phyloP scores from a whole-genome alignment of 2,329 filamentous ascomycete genomes.

The Curvularia sp. region DNA sequence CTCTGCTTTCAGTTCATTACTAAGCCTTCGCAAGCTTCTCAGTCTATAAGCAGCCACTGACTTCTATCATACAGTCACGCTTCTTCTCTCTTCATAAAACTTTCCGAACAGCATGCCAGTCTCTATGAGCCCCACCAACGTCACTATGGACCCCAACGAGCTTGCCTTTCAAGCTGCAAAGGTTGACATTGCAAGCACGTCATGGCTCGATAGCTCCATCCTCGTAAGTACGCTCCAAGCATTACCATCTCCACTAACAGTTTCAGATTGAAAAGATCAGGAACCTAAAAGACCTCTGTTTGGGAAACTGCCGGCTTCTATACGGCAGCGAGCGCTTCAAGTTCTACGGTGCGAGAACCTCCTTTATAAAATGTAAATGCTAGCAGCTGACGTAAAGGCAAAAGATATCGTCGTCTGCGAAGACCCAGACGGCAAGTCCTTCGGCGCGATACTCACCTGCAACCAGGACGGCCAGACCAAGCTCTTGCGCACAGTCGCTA shows the following conservation, averaged over 20 bases:
- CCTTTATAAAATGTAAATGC: not conserved
- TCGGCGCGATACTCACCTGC: constrained; percentile 92
- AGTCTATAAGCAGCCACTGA: not conserved
- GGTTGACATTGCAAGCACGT: not conserved
- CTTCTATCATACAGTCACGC: not conserved
- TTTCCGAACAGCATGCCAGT: not conserved
- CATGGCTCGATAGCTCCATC: constrained; percentile 11
- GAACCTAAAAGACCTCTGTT: constrained; percentile 20
- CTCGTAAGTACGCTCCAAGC: constrained; percentile 4
- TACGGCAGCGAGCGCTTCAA: constrained; percentile 38
- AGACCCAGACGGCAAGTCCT: constrained; percentile 60
- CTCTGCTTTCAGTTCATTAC: no score
- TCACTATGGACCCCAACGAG: not conserved
- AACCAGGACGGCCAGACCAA: constrained; percentile 82
- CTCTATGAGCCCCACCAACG: not conserved
- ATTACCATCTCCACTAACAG: constrained; percentile 55
- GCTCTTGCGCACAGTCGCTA: constrained; percentile 74
- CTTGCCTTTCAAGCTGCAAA: not conserved
- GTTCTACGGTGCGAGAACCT: constrained; percentile 29
- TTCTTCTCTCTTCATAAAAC: not conserved
- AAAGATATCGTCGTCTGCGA: constrained; percentile 30
- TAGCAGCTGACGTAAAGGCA: constrained; percentile 5
- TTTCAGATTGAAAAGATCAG: constrained; percentile 61
- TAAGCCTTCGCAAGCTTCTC: not conserved
- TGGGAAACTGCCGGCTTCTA: constrained; percentile 38